Base-by-base conservation (phyloP, 176 grass and related monocot species). In the Musa troglodytarum region DNA sequence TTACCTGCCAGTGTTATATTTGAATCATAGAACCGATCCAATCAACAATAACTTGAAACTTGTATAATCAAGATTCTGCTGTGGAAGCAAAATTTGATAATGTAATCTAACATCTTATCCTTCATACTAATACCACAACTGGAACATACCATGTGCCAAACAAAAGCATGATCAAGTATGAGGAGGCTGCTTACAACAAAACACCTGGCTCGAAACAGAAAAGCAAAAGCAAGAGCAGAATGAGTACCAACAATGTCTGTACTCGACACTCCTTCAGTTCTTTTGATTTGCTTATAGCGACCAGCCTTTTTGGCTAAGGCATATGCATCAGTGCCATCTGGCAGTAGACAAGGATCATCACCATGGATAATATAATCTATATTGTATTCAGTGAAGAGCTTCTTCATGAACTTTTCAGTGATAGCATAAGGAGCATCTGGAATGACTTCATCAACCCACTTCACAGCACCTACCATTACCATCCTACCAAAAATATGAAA, bases 341-440 rank as follows among this genome's bases (percentile, higher is more conserved):
- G 90, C 14, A 97, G 87, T 54, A 97, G 81, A 66, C 90, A 97
- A 83, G 94, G 90, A 85, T 97, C 94, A 19, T 93, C 90, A 22
- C 93, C 93, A 85, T 97, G 93, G 80, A 97, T 96, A 70, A 96
- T 97, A 70, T 97, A 97, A 79, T 97, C 93, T 65, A 93, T 93
- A 77, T 87, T 86, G 75, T 97, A 97, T n/a, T 93, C 88, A 66
- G 74, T 85, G 69, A 97, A 97, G 54, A 97, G 71, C 74, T 93
- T 93, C 67, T 97, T 82, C 88, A 93, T 93, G 79, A 93, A 93
- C 25, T 97, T 86, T 87, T 93, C 88, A 17, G 88, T 97, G 70
- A 97, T 97, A 82, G 93, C 88, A 82, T 91, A 93, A 72, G 94
- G 90, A 20, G 94, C 90, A 85, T 93, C 86, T 52, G 77, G 86